These are phyloP conservation scores for Penicillium sp. DNA, from an alignment of 2,329 filamentous ascomycete genomes.

Conservation along the genomic window DNA sequence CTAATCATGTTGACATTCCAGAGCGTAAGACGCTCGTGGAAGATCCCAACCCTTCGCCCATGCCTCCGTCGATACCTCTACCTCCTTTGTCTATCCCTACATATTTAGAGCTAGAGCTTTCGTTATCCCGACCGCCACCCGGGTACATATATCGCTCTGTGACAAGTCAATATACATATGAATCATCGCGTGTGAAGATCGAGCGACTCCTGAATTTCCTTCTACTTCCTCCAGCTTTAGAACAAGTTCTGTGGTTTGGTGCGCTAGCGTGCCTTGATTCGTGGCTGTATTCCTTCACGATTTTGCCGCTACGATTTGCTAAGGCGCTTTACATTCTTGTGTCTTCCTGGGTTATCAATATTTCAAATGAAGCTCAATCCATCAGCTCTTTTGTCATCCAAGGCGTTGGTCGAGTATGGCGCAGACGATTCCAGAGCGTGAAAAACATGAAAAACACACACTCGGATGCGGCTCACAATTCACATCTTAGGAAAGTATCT, in stretches of 20 bases:
- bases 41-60: constrained; percentile 41
- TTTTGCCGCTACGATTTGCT: constrained; percentile 81
- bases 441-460: neutral
- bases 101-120: constrained; percentile 63
- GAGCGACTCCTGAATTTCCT: constrained; percentile 88
- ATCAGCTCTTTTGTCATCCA: constrained; percentile 72
- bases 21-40: constrained; percentile 21
- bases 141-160: constrained; percentile 60
- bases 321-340: constrained; percentile 73
- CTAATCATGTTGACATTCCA: constrained; percentile 30
- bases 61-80: constrained; percentile 54
- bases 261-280: constrained; percentile 88
- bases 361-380: constrained; percentile 68
- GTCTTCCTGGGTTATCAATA: constrained; percentile 71
- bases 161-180: constrained; percentile 68
- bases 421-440: constrained; percentile 29
- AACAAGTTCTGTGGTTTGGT: constrained; percentile 82
- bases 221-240: constrained; percentile 73
- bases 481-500: neutral
- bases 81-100: constrained; percentile 62
- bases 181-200: constrained; percentile 87
- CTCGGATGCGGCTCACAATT: neutral
- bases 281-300: constrained; percentile 96
- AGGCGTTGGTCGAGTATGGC: constrained; percentile 76
- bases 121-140: constrained; percentile 57